Base-by-base conservation (phyloP, 2,329 filamentous ascomycete genomes). In the Meredithiella fracta region DNA sequence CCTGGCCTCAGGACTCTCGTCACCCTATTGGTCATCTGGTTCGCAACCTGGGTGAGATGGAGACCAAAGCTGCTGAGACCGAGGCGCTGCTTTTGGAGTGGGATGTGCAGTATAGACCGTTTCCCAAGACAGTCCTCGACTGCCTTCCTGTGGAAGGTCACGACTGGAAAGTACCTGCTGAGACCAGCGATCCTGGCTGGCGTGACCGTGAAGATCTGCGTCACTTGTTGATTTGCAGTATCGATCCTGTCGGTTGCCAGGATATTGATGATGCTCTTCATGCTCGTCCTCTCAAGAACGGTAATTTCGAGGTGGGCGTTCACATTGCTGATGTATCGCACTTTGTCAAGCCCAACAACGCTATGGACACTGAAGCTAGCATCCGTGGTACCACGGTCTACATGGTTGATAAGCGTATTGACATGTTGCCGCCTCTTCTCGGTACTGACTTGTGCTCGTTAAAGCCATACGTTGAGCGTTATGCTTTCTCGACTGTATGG, bases 311-410 rank as follows among this genome's bases (percentile, higher is more conserved):
- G 68, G 89, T 98, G 8, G 92, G 92, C 60, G 92, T 98, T 15
- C 94, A 98, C 69, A 98, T 98, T 68, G 94, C 92, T 26, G 92
- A 98, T 68, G 92, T 98, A n/a, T 97, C 92, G 8, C 86, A 98
- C 70, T 98, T 98, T 65, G 92, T 98, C 64, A 94, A 92, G 69
- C 90, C 94, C 25, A 89, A 86, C 67, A 98, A 91, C 64, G 85
- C 92, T 55, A 98, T 98, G 92, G 94, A 98, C 66, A 79, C 82
- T 51, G 92, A 98, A 70, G 92, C 92, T 2, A 92, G 88, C 65
- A 80, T 94, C 64, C 84, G 92, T 63, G 92, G 92, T 60, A 97
- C 92, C 3, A 97, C 91, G 0, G 92, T 98, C 26, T 98, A 98
- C 67, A 75, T 98, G 15, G 92, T 98, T 2, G 92, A 98, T 69